These are phyloP conservation scores for Apiospora phragmitis DNA, from an alignment of 2,329 filamentous ascomycete species.

Conservation along the genomic window DNA sequence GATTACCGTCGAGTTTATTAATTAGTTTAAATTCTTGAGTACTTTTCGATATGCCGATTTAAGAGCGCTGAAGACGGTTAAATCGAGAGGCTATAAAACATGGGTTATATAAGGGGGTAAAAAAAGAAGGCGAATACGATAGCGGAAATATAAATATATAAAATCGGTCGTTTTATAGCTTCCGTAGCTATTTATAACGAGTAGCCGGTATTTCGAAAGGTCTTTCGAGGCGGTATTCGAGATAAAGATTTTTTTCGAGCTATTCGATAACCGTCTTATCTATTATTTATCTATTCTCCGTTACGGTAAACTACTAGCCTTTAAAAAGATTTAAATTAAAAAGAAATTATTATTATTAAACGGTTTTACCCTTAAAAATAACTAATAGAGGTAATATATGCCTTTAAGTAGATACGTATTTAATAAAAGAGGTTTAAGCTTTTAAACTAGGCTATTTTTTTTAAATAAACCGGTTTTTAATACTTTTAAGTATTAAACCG, in stretches of 20 bases:
- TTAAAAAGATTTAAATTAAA: constrained; percentile 4
- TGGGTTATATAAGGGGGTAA: constrained; percentile 8
- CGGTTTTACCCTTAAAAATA: constrained; percentile 9
- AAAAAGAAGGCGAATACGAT: constrained; percentile 9
- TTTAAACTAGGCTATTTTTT: not conserved
- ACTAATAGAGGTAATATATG: constrained; percentile 1
- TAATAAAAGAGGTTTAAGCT: not conserved
- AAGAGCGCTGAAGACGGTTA: constrained; percentile 5
- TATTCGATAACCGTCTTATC: constrained; percentile 1
- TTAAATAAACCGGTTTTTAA: not conserved
- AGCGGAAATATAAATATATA: not conserved
- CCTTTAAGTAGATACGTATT: constrained; percentile 7
- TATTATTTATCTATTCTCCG: constrained; percentile 6
- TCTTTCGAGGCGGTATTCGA: not conserved
- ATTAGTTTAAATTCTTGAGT: not conserved
- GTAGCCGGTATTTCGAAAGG: constrained; percentile 1
- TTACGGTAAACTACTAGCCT: constrained; percentile 6
- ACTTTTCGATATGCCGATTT: constrained; percentile 9
- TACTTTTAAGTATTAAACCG: not conserved
- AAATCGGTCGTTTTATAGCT: constrained; percentile 5
- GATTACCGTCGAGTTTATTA: not conserved
- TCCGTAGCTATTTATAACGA: constrained; percentile 8
- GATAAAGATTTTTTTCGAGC: constrained; percentile 11
- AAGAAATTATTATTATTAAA: constrained; percentile 13
- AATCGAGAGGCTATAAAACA: constrained; percentile 9